Evolutionary conservation across 805 yeast species (phyloP).

Genomic region (Hyphopichia homilentoma): DNA sequence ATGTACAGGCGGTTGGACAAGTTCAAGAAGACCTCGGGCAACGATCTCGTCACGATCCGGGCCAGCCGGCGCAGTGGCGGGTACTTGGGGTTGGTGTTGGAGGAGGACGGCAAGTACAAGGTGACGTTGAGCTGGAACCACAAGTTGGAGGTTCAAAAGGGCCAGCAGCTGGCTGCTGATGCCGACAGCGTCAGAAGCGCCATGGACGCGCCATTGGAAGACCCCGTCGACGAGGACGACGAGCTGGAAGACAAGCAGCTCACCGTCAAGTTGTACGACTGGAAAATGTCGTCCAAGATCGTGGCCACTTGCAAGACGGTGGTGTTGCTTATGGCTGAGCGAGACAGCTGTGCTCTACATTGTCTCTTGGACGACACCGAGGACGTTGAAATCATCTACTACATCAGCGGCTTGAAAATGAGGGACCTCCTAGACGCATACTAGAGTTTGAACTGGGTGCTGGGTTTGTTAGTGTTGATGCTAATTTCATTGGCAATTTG

Average conservation of each 20-base stretch:
- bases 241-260: constrained; percentile 38
- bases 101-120: constrained; percentile 50
- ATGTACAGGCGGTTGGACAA: constrained; percentile 64
- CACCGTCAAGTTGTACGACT: constrained; percentile 54
- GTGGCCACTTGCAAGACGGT: constrained; percentile 61
- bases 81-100: constrained; percentile 46
- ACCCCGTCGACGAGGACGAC: constrained; percentile 9
- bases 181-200: constrained; percentile 3
- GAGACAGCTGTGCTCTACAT: constrained; percentile 60
- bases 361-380: constrained; percentile 63
- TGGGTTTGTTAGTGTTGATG: too few species aligned
- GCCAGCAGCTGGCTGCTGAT: constrained; percentile 14
- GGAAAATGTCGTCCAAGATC: constrained; percentile 63
- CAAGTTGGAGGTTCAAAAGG: constrained; percentile 41
- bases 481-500: too few species aligned
- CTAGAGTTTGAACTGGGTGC: too few species aligned
- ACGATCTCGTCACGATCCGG: constrained; percentile 45
- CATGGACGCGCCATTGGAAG: constrained; percentile 1
- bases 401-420: constrained; percentile 39
- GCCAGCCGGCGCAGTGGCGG: constrained; percentile 47
- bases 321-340: constrained; percentile 53
- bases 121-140: constrained; percentile 61
- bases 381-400: constrained; percentile 62
- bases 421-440: not conserved
- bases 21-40: constrained; percentile 43